Evolutionary conservation across 805 yeast species (phyloP), one percentile per base, ranked within the genome.

Genomic region (Candida khao-thaluensis): DNA sequence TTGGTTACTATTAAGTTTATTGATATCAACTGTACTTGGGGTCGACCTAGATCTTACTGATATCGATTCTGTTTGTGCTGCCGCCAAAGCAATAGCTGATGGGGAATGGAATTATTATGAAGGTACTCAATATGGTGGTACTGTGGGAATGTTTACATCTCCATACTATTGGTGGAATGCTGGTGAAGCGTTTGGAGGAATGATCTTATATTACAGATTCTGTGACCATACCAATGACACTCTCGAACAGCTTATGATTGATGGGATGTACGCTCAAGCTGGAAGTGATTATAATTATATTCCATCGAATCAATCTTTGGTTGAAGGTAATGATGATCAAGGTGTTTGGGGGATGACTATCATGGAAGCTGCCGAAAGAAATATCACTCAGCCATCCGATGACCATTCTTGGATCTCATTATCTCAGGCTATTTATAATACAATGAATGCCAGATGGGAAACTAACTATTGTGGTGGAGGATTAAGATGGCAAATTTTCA

Each of bases 371-470:
- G 74, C 65, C 15, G 76, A 71, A 48, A 54, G 71, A 37, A 68
- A 68, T 49, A 69, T 66, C 40, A 54, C 67, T 14, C 55, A 59
- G 17, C 72, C 75, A 4, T 89, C 95, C 2, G 65, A 68, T 37
- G 60, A 74, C 39, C 88, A 88, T 12, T 77, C 77, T 42, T 91
- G 97, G 97, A 71, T 88, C 22, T 74, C 79, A 38, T 67, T 90
- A 55, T 85, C 95, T 0, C 95, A 88, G 64, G 95, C 95, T 2
- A 85, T 87, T 11, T 91, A 83, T 67, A 87, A 90, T 59, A 83
- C 95, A 24, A 90, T 91, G 95, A 81, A 85, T 27, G 64, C 71
- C 21, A 77, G 97, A 60, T 91, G 98, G 99, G 96, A 90, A 60
- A 49, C 58, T 6, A 57, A 51, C 3, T 54, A 69, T 40, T 91